Conservation (phyloP, 169 alveolate species). For the Fabrea salina region DNA sequence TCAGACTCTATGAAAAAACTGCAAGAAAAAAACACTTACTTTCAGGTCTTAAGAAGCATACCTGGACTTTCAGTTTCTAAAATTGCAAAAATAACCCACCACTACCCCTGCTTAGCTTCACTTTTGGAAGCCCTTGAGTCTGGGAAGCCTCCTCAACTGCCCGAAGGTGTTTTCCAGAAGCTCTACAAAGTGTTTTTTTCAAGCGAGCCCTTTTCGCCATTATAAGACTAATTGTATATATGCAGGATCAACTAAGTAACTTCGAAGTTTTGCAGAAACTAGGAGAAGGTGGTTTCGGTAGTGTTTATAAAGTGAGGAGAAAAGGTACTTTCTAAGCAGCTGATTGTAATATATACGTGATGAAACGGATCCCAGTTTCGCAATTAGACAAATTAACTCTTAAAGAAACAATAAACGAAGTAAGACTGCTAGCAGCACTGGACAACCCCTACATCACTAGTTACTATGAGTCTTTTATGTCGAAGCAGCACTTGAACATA, state of each 20-base stretch:
- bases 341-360: constrained; percentile 39
- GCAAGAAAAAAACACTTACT: too few species aligned
- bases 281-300: constrained; percentile 55
- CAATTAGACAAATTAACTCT: background rate
- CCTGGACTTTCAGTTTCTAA: too few species aligned
- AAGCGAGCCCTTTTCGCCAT: too few species aligned
- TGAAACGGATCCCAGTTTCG: constrained; percentile 49
- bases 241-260: constrained; percentile 21
- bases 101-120: too few species aligned
- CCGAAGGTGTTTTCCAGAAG: too few species aligned
- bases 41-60: too few species aligned
- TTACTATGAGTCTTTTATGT: constrained; percentile 60
- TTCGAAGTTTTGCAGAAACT: constrained; percentile 46
- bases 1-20: too few species aligned
- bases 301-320: constrained; percentile 50
- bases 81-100: too few species aligned
- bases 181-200: too few species aligned
- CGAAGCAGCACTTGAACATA: constrained; percentile 47
- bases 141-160: too few species aligned
- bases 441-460: constrained; percentile 59
- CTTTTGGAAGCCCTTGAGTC: too few species aligned
- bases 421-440: constrained; percentile 49
- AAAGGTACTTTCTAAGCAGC: too few species aligned
- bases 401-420: constrained; percentile 48
- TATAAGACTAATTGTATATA: background rate